Base-by-base conservation (phyloP, 768 basidiomycete genomes). In the Lepiota venenata region DNA sequence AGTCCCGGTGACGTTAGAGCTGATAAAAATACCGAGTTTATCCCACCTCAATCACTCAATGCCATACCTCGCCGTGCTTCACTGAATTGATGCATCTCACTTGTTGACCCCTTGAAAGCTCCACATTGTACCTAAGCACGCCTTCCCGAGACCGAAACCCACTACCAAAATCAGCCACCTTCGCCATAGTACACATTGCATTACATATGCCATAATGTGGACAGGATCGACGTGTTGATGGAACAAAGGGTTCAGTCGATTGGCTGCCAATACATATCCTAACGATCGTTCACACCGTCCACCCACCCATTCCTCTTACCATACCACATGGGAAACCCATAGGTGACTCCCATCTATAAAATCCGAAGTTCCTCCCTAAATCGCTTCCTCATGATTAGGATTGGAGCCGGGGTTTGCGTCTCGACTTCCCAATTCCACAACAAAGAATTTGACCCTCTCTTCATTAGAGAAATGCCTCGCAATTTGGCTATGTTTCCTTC, bases 171-270 rank as follows among this genome's bases (percentile, higher is more conserved):
- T 12, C 20, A 35, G 29, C 16, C 12, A 35, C 16, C 46, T 36
- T 36, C 46, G 46, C 35, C 35, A 36, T 35, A 14, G 46, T 36
- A 20, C 46, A 36, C 32, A 35, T n/a, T n/a, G n/a, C 12, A n/a
- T 47, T 29, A 18, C 46, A 47, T 36, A 20, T 16, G 32, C 29
- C 32, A 37, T 47, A 47, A 47, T n/a, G 32, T 35, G 32, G 20
- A 21, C 44, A 47, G 46, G 46, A 47, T 47, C 46, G 46, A 47
- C 25, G 9, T 10, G n/a, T 20, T 47, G 46, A 37, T 37, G 46
- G 46, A 47, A 47, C 16, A 35, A 11, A 20, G 36, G 20, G 46
- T 10, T 47, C 46, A 47, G 18, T 35, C 20, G 20, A 12, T 47
- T 15, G 46, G 32, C 32, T 47, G 32, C n/a, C 46, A 37, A 47